Evolutionary conservation across 306 rosid genomes (phyloP), one percentile per base, ranked within the genome.

Genomic region (Cicer yamashitae): DNA sequence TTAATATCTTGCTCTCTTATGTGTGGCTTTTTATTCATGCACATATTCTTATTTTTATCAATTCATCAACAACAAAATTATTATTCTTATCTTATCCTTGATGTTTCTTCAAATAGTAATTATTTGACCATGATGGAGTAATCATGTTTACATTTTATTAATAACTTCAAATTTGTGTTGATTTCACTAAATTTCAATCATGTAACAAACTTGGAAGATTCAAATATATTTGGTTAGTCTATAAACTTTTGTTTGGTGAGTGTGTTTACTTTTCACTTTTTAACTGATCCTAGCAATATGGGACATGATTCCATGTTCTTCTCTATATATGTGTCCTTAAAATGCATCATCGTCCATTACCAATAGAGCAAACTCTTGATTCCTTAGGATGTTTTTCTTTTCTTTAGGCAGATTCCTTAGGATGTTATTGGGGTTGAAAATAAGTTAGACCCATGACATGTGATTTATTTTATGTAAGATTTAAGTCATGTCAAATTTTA

Each of bases 1-100:
- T 52, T 51, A 75, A 22, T 20, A 56, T 57, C 69, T 44, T 20
- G 48, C 52, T 20, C 77, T 70, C 70, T 53, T 70, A 3, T 70
- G 74, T 71, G 70, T 76, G 74, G 74, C 81, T 46, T 67, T 76
- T 71, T 77, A 64, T 48, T 54, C 38, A 64, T 76, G 12, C 64
- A 64, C 69, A 76, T 81, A 70, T 67, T 58, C 58, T 58, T 70
- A 71, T 41, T 41, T 37, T 64, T 41, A 39, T 76, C 74, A 37
- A 30, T 30, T 30, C 37, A 30, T 30, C 37, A 4, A 30, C 37
- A 30, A 30, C 6, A 30, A 30, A 30, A 70, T 67, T 58, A 48
- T 58, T 70, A 71, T 41, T 41, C 51, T 41, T 41, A 39, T 76
- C 70, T 18, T 81, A 46, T 63, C 85, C 39, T 14, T 77, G 17